A percentile compares a stretch with the other conserved stretches of the same genome.
Evolutionary conservation across 176 grass and related monocot species (phyloP).

Genomic region (Chrysopogon serrulatus): DNA sequence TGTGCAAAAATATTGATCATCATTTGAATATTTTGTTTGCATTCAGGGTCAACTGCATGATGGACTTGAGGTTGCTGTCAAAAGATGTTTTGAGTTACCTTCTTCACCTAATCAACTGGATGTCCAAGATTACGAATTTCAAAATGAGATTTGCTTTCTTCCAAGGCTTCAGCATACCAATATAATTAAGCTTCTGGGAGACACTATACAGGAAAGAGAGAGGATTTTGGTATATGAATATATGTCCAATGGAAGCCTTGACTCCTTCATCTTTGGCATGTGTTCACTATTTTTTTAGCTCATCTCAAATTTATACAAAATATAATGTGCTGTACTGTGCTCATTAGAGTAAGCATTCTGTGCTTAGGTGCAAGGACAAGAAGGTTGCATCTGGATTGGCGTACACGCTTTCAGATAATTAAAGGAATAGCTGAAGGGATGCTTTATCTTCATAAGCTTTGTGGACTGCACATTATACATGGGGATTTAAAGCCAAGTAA

Average conservation of each 20-base stretch:
- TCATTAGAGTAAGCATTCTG: neutral
- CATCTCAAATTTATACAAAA: neutral
- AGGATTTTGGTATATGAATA: conserved; percentile 43
- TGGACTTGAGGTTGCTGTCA: conserved; percentile 16
- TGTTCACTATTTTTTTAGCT: neutral
- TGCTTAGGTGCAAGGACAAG: neutral
- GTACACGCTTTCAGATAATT: neutral
- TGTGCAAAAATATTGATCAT: neutral
- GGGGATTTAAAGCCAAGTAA: conserved; percentile 43
- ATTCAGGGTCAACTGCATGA: conserved; percentile 22
- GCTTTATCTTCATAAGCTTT: conserved; percentile 32
- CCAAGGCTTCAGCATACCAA: conserved; percentile 30
- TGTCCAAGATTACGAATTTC: neutral
- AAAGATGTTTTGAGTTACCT: conserved; percentile 25
- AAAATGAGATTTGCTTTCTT: conserved; percentile 6
- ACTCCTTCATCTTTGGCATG: conserved; percentile 15
- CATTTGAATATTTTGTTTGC: neutral
- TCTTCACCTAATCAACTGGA: neutral
- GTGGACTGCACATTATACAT: conserved; percentile 22
- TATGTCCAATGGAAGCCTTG: conserved; percentile 25
- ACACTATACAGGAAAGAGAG: conserved; percentile 4
- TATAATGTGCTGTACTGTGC: neutral
- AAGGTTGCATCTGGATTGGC: conserved; percentile 19
- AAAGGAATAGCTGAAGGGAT: conserved; percentile 35
- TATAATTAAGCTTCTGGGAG: conserved; percentile 31